Percentiles rank a stretch among this genome's conserved stretches.
phyloP scores from a whole-genome alignment of 1,284 basidiomycete species.

The Dichomitus squalens region DNA sequence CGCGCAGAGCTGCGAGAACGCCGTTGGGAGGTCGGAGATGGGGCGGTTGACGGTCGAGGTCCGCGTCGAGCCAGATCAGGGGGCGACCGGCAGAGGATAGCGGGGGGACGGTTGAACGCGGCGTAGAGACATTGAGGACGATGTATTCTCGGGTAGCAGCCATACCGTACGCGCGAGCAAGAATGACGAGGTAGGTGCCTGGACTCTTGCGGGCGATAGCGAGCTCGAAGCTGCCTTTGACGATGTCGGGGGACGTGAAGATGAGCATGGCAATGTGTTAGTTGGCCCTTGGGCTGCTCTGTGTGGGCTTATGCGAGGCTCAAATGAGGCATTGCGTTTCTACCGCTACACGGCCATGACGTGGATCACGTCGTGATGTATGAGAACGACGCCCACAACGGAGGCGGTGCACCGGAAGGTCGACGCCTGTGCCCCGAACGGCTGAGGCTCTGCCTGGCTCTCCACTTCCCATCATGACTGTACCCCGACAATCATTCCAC shows the following conservation, averaged over 20 bases:
- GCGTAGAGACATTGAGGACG: background rate
- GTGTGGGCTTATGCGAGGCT: background rate
- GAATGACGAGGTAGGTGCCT: background rate
- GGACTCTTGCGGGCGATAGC: background rate
- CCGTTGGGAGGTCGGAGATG: background rate
- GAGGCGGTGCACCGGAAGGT: too few relatives aligned
- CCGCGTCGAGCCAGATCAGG: slow-evolving; percentile 3
- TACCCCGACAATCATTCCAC: too few relatives aligned
- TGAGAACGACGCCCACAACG: too few relatives aligned
- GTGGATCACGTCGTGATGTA: background rate
- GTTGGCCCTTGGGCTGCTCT: background rate
- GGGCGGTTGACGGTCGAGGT: slow-evolving; percentile 1
- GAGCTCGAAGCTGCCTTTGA: background rate
- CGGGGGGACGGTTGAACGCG: background rate
- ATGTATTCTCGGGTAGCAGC: background rate
- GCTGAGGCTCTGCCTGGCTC: too few relatives aligned
- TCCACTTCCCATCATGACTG: too few relatives aligned
- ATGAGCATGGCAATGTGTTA: background rate
- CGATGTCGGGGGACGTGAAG: background rate
- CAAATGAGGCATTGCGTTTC: background rate
- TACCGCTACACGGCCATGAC: background rate
- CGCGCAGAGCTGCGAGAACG: background rate
- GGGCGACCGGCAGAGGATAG: background rate
- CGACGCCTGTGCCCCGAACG: too few relatives aligned
- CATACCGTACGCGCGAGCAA: slow-evolving; percentile 1